These are phyloP conservation scores for Pichia heedii DNA, from an alignment of 805 yeast species.

Conservation along the genomic window DNA sequence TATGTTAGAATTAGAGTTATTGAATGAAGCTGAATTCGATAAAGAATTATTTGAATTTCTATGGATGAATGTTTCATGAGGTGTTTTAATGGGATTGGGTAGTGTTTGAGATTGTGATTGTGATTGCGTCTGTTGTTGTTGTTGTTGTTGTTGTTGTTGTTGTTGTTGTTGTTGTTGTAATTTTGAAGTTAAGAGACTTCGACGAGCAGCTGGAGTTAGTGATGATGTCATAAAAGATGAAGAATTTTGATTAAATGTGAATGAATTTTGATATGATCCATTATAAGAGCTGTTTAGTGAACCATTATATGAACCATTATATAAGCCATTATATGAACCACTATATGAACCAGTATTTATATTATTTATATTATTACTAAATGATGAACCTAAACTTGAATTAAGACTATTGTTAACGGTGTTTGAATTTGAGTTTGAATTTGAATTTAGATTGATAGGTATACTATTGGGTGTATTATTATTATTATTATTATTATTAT, in stretches of 20 bases:
- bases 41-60: constrained; percentile 1
- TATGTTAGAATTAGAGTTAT: background rate
- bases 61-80: constrained; percentile 5
- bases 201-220: constrained; percentile 21
- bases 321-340: too few relatives aligned
- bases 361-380: background rate
- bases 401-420: background rate
- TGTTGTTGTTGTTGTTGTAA: constrained; percentile 18
- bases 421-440: background rate
- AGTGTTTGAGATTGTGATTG: constrained; percentile 13
- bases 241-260: constrained; percentile 3
- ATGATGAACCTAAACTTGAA: background rate
- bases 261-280: constrained; percentile 1
- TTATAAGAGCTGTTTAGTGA: too few relatives aligned
- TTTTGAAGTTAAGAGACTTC: constrained; percentile 24
- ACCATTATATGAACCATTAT: background rate
- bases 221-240: constrained; percentile 2
- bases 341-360: background rate
- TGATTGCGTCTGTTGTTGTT: constrained; percentile 7
- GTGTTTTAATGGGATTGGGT: constrained; percentile 3
- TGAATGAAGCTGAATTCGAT: background rate
- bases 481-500: background rate
- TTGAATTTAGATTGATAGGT: background rate
- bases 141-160: constrained; percentile 7
- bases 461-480: background rate